A percentile compares a stretch with the other conserved stretches of the same genome.
These are phyloP conservation scores for Fonsecaea nubica DNA, from an alignment of 2,329 filamentous ascomycete species.

Conservation along the genomic window DNA sequence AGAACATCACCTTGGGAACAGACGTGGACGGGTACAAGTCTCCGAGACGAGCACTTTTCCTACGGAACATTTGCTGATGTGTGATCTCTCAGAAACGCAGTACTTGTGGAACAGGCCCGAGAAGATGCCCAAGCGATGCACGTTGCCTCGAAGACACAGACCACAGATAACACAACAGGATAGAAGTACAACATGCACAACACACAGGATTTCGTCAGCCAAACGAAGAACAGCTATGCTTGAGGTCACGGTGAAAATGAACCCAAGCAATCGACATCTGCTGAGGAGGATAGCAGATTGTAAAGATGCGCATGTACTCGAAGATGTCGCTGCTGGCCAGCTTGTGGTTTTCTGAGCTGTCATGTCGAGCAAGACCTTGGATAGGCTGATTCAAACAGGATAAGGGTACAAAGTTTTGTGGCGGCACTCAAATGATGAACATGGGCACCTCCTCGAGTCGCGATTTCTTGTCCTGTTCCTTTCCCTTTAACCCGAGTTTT, in stretches of 20 bases:
- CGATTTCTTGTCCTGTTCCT: conserved; percentile 42
- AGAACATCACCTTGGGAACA: conserved; percentile 45
- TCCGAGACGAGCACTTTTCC: conserved; percentile 29
- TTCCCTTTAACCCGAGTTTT: conserved; percentile 12
- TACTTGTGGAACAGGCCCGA: conserved; percentile 32
- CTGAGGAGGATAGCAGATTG: background rate
- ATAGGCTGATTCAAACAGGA: conserved; percentile 11
- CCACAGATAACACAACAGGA: background rate
- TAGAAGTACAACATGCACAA: background rate
- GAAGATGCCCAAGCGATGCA: conserved; percentile 34
- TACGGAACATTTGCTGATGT: conserved; percentile 1
- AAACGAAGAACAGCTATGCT: background rate
- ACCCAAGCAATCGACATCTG: background rate
- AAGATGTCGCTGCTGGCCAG: background rate
- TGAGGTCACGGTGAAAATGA: background rate
- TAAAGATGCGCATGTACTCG: background rate
- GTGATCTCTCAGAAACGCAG: conserved; percentile 20
- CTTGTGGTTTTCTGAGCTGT: background rate
- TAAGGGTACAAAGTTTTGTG: background rate
- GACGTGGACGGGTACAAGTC: conserved; percentile 47
- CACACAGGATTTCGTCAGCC: background rate
- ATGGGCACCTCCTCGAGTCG: conserved; percentile 53
- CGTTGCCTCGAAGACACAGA: conserved; percentile 24
- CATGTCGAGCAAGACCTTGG: background rate
- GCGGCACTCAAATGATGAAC: conserved; percentile 48